phyloP scores from a whole-genome alignment of 208 protist genomes.

The Trypanosoma scelopori region DNA sequence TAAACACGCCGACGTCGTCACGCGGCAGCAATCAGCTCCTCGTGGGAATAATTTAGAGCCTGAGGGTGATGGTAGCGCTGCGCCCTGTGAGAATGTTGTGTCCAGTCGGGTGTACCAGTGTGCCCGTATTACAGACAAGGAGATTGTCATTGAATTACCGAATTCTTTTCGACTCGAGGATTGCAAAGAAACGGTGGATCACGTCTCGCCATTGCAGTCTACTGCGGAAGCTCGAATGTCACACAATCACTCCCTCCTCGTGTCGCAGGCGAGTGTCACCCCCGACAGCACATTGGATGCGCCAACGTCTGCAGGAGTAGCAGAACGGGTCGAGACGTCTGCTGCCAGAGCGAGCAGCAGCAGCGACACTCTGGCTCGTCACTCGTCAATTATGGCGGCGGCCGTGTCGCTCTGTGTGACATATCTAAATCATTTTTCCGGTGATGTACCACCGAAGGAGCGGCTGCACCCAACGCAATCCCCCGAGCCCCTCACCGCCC shows the following conservation, averaged over 20 bases:
- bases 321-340: background rate
- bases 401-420: slow-evolving; percentile 24
- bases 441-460: background rate
- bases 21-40: background rate
- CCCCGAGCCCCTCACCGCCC: slow-evolving; percentile 48
- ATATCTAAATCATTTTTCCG: slow-evolving; percentile 34
- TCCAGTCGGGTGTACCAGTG: slow-evolving; percentile 1
- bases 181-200: no score
- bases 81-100: background rate
- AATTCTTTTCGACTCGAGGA: background rate
- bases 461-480: slow-evolving; percentile 31
- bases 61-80: background rate
- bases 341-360: background rate
- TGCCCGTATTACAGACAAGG: slow-evolving; percentile 10
- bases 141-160: slow-evolving; percentile 31
- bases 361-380: background rate
- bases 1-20: no score
- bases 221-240: no score
- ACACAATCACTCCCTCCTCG: no score
- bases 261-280: no score
- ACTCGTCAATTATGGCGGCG: background rate
- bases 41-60: background rate
- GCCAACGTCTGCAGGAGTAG: slow-evolving; percentile 4
- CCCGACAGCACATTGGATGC: background rate
- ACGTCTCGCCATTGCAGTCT: no score